Percentiles rank a stretch among this genome's conserved stretches.
These are phyloP conservation scores for Claviceps monticola DNA, from an alignment of 2,329 filamentous ascomycete genomes.

Conservation along the genomic window DNA sequence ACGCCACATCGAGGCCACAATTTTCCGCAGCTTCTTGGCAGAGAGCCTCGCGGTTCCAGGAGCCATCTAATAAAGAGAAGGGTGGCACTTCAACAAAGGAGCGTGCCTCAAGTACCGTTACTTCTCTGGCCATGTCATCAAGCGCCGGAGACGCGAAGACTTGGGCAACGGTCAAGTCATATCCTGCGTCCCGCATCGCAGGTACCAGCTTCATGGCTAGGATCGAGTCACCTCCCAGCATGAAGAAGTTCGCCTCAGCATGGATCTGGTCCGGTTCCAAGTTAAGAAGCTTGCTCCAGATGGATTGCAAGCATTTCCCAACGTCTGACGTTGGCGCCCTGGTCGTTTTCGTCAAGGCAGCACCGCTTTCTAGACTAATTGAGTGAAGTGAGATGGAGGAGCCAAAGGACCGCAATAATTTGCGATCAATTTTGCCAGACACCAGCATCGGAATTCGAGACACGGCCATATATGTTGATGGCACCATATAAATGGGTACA, in stretches of 20 bases:
- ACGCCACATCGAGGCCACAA: conserved; percentile 6
- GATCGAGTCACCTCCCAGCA: conserved; percentile 1
- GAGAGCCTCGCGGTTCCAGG: not conserved
- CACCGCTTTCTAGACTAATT: not conserved
- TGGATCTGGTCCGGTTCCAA: not conserved
- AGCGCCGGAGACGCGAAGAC: not conserved
- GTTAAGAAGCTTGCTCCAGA: not conserved
- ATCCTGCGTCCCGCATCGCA: not conserved
- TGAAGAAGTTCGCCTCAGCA: conserved; percentile 1
- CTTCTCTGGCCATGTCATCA: not conserved
- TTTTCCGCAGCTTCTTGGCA: conserved; percentile 3
- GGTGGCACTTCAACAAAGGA: not conserved
- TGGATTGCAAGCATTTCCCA: not conserved
- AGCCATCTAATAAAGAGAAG: not conserved
- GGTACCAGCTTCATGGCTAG: conserved; percentile 3
- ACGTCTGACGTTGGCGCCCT: not conserved
- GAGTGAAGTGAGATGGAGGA: not conserved
- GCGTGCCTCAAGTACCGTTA: not conserved
- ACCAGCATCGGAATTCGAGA: conserved; percentile 1
- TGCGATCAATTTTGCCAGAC: not conserved
- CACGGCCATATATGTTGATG: not conserved
- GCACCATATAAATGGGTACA: conserved; percentile 1
- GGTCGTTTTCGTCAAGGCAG: not conserved
- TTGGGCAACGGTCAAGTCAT: not conserved
- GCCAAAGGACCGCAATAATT: not conserved